A percentile compares a stretch with the other conserved stretches of the same genome.
These are phyloP conservation scores for Chaetoscypha palmicola DNA, from an alignment of 2,329 filamentous ascomycete genomes.

Conservation along the genomic window DNA sequence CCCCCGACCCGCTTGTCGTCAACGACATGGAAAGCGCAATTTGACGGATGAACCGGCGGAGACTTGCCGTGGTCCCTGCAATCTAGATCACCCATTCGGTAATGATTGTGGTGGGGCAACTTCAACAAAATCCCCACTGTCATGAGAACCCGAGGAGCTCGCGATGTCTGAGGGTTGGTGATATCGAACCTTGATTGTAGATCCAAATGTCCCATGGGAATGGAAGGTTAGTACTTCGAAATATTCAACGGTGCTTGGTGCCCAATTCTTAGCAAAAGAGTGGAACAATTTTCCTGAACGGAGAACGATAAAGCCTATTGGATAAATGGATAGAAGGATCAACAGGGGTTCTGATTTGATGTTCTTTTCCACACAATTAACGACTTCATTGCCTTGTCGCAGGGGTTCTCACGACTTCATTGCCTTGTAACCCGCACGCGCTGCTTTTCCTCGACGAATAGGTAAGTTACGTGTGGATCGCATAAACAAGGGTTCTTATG, in stretches of 20 bases:
- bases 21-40: background rate
- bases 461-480: no score
- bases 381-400: no score
- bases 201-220: background rate
- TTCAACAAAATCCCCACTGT: background rate
- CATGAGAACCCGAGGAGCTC: background rate
- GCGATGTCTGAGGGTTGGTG: background rate
- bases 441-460: no score
- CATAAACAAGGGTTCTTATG: no score
- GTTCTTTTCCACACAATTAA: slow-evolving; percentile 1
- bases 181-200: background rate
- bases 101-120: no score
- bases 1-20: slow-evolving; percentile 3
- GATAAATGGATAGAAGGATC: background rate
- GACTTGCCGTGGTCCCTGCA: background rate
- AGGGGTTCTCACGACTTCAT: no score
- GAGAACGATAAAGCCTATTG: background rate
- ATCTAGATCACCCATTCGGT: background rate
- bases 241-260: background rate
- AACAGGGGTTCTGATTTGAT: slow-evolving; percentile 5
- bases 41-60: slow-evolving; percentile 1
- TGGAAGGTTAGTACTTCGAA: background rate
- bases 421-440: no score
- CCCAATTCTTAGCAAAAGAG: background rate
- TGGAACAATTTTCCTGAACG: background rate